Percentiles rank a stretch among this genome's conserved stretches.
These are phyloP conservation scores for Euphorbia pulcherrima DNA, from an alignment of 345 rosid species.

Conservation along the genomic window DNA sequence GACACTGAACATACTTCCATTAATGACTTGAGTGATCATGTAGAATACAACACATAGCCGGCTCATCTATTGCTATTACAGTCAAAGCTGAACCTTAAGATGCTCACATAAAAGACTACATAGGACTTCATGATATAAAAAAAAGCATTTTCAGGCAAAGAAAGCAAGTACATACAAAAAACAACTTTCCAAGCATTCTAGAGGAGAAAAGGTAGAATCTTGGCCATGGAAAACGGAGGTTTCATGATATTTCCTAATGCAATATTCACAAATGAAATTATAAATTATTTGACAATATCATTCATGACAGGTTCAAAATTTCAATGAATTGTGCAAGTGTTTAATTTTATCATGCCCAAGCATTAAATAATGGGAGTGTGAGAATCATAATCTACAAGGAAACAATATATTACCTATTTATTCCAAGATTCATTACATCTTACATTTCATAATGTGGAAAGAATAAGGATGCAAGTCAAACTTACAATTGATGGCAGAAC, in stretches of 20 bases:
- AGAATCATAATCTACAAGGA: not conserved
- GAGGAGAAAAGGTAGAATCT: not conserved
- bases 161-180: not conserved
- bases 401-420: not conserved
- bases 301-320: not conserved
- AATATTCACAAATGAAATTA: not conserved
- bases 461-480: constrained; percentile 10
- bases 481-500: constrained; percentile 90
- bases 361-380: not conserved
- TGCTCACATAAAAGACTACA: not conserved
- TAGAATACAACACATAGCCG: not conserved
- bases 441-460: not conserved
- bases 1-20: not conserved
- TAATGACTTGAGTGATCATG: not conserved
- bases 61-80: not conserved
- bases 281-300: not conserved
- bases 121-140: not conserved
- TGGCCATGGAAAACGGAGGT: not conserved
- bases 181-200: not conserved
- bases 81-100: not conserved
- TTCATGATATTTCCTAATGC: not conserved
- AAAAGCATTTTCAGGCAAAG: not conserved
- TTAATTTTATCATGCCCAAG: not conserved
- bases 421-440: not conserved
- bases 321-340: not conserved